phyloP scores from a whole-genome alignment of 1,284 basidiomycete genomes.

The Malassezia slooffiae region DNA sequence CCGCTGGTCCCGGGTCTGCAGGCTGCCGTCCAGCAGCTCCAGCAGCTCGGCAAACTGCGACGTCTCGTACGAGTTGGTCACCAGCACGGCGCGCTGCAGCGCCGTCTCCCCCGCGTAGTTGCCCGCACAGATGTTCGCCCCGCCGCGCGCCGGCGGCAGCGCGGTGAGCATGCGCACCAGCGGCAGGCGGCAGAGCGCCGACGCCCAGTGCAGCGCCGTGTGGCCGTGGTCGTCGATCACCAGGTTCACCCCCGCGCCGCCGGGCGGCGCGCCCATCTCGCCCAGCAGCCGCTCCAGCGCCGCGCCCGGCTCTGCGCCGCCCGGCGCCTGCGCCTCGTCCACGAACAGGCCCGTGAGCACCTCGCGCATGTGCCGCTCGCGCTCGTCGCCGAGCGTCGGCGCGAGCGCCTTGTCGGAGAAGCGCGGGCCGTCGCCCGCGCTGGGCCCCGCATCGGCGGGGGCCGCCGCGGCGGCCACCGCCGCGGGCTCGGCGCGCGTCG shows the following conservation, averaged over 20 bases:
- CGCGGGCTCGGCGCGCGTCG: slow-evolving; percentile 18
- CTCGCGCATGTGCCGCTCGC: slow-evolving; percentile 36
- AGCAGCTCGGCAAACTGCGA: slow-evolving; percentile 62
- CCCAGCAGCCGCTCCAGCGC: slow-evolving; percentile 19
- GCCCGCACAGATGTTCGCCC: slow-evolving; percentile 40
- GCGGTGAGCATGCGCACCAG: slow-evolving; percentile 44
- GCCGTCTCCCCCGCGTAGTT: slow-evolving; percentile 92
- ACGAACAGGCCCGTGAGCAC: slow-evolving; percentile 37
- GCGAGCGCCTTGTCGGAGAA: slow-evolving; percentile 38
- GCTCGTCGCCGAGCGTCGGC: slow-evolving; percentile 37
- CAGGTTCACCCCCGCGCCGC: slow-evolving; percentile 53
- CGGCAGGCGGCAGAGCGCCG: slow-evolving; percentile 61
- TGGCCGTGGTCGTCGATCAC: slow-evolving; percentile 76
- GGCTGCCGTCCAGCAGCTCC: slow-evolving; percentile 56
- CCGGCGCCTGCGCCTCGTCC: slow-evolving; percentile 17
- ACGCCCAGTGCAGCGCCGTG: slow-evolving; percentile 84
- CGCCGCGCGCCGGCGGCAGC: slow-evolving; percentile 53
- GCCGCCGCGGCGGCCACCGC: background rate
- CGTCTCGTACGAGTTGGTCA: slow-evolving; percentile 73
- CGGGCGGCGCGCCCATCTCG: slow-evolving; percentile 50
- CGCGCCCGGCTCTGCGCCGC: no score
- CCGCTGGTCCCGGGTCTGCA: slow-evolving; percentile 82
- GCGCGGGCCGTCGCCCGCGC: slow-evolving; percentile 27
- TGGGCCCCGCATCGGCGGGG: no score
- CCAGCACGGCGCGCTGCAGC: slow-evolving; percentile 78